Evolutionary conservation across 2,329 filamentous ascomycete genomes (phyloP).

Genomic region (Teratosphaeria nubilosa): DNA sequence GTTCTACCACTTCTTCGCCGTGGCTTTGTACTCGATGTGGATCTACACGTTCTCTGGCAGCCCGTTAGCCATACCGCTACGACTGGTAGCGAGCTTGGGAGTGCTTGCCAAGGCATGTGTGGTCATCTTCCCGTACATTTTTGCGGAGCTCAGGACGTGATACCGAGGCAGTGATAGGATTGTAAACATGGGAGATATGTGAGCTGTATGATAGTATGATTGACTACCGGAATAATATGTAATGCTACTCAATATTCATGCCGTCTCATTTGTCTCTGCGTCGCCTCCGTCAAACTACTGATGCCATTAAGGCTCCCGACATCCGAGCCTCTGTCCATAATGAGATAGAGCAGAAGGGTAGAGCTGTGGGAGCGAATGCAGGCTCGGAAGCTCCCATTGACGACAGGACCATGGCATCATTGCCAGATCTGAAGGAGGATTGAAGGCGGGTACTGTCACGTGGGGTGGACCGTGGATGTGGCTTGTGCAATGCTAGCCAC

Average conservation of each 20-base stretch:
- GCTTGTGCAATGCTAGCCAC: background rate
- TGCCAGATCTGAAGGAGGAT: background rate
- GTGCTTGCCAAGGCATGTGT: conserved; percentile 43
- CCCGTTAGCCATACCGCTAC: conserved; percentile 29
- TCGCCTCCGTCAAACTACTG: background rate
- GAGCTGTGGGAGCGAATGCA: no score
- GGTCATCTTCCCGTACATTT: conserved; percentile 44
- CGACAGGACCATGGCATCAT: no score
- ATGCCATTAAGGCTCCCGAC: background rate
- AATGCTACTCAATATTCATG: background rate
- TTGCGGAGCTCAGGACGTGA: conserved; percentile 22
- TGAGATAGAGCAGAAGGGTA: no score
- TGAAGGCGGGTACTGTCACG: no score
- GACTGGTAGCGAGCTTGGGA: conserved; percentile 30
- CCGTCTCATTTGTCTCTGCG: no score
- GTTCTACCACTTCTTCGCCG: conserved; percentile 87
- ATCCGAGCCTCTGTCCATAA: no score
- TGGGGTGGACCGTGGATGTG: background rate
- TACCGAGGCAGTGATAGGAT: no score
- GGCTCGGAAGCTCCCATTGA: no score
- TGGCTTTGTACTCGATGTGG: conserved; percentile 83
- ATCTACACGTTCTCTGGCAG: conserved; percentile 43
- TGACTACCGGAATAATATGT: background rate
- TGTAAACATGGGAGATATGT: background rate
- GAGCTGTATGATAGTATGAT: background rate